A percentile compares a stretch with the other conserved stretches of the same genome.
phyloP scores from a whole-genome alignment of 164 flowering plant genomes.

The Sextonia rubra region DNA sequence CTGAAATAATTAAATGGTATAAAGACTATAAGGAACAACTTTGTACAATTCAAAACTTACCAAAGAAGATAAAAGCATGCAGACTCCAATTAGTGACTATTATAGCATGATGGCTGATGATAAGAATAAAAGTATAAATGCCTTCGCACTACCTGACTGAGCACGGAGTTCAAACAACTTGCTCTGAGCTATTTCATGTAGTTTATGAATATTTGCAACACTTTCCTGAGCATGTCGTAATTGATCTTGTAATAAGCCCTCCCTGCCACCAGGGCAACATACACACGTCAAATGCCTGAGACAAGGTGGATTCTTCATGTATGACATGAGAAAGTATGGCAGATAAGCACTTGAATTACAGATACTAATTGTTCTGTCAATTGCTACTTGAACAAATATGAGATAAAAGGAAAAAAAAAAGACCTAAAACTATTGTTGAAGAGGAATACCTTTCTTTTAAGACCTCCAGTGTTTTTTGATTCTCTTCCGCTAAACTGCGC shows the following conservation, averaged over 20 bases:
- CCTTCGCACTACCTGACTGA: conserved; percentile 64
- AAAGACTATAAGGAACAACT: not conserved
- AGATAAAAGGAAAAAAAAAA: not conserved
- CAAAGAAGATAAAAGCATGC: not conserved
- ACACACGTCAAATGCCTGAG: not conserved
- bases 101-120: not conserved
- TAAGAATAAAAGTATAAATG: not conserved
- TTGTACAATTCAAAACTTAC: not conserved
- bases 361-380: not conserved
- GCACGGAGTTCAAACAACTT: conserved; percentile 93
- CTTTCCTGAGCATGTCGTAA: conserved; percentile 88
- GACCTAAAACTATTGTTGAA: not conserved
- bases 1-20: conserved; percentile 34
- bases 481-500: conserved; percentile 96
- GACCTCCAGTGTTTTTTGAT: conserved; percentile 88
- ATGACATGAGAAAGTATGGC: not conserved
- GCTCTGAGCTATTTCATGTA: conserved; percentile 96
- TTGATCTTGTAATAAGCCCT: conserved; percentile 82
- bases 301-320: not conserved
- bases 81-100: not conserved
- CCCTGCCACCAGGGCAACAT: conserved; percentile 40
- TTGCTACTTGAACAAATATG: not conserved
- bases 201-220: conserved; percentile 84
- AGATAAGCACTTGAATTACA: not conserved
- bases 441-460: conserved; percentile 75